Evolutionary conservation across 305 asterid species (phyloP), one percentile per base, ranked within the genome.

Genomic region (Fraxinus velutina): DNA sequence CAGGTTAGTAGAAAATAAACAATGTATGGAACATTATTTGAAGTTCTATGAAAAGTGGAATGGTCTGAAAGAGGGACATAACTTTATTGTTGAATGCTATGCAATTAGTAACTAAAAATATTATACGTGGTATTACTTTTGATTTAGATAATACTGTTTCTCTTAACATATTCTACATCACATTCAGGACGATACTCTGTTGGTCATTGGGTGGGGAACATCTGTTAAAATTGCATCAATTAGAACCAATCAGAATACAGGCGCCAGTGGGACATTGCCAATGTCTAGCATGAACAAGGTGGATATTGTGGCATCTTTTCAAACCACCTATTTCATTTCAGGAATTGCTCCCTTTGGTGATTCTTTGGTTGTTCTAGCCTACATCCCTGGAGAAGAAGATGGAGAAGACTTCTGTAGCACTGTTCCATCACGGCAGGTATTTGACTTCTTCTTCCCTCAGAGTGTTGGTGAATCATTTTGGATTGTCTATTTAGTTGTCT

Each of bases 261-360:
- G 90, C 42, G 52, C 89, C 80, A 91, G 91, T 85, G 98, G 97
- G 87, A 84, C 90, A 79, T 90, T 91, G 73, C 91, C 88, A 15
- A 87, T 90, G 92, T 90, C 96, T 86, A 92, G 97, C 90, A 76
- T 93, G 89, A 90, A 88, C 89, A 88, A 93, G 92, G 99, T 92
- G 91, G 98, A 94, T 86, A 89, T 96, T 83, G 95, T 96, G 87
- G 97, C 99, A 68, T 94, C 99, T 85, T 94, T 96, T 72, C 98
- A 94, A 78, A 94, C 97, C 87, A 90, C 89, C 92, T 96, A 94
- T 86, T 94, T 91, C 89, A 93, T 96, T 87, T 92, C 98, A 15
- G 99, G 99, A 87, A 83, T 96, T 86, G 95, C 99, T 83, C 99
- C 99, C 33, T 96, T 93, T 91, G 97, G 97, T 82, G 98, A 94